A percentile compares a stretch with the other conserved stretches of the same genome.
These are phyloP conservation scores for Geum urbanum DNA, from an alignment of 306 rosid genomes.

Conservation along the genomic window DNA sequence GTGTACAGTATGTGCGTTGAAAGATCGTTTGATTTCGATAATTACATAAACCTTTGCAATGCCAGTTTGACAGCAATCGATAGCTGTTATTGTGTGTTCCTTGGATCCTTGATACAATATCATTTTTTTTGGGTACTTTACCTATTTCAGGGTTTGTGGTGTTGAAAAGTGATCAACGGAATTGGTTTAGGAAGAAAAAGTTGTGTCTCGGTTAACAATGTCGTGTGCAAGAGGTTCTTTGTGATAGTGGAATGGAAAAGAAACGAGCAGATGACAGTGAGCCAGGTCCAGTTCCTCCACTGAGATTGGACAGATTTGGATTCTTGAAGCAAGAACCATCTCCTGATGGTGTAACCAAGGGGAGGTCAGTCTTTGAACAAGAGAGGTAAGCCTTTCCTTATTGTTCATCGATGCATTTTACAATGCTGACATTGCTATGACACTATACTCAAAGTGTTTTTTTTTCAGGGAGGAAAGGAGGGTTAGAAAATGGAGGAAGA, in stretches of 20 bases:
- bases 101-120: background rate
- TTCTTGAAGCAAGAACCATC: slow-evolving; percentile 65
- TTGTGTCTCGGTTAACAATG: slow-evolving; percentile 18
- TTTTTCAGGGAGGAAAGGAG: slow-evolving; percentile 68
- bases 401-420: background rate
- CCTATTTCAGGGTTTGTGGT: slow-evolving; percentile 14
- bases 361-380: slow-evolving; percentile 46
- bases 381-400: slow-evolving; percentile 51
- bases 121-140: background rate
- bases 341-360: slow-evolving; percentile 52
- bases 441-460: background rate
- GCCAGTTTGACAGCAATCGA: slow-evolving; percentile 2
- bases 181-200: slow-evolving; percentile 21
- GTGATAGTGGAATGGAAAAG: slow-evolving; percentile 63
- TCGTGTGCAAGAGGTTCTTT: slow-evolving; percentile 25
- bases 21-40: background rate
- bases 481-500: slow-evolving; percentile 98
- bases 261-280: slow-evolving; percentile 66
- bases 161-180: background rate
- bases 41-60: background rate
- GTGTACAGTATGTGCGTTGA: background rate
- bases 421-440: background rate
- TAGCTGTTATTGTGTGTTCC: slow-evolving; percentile 3
- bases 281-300: slow-evolving; percentile 63
- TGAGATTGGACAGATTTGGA: slow-evolving; percentile 83